Evolutionary conservation across 495 filamentous ascomycete genomes (phyloP).

Genomic region (Penicillium nucicola): DNA sequence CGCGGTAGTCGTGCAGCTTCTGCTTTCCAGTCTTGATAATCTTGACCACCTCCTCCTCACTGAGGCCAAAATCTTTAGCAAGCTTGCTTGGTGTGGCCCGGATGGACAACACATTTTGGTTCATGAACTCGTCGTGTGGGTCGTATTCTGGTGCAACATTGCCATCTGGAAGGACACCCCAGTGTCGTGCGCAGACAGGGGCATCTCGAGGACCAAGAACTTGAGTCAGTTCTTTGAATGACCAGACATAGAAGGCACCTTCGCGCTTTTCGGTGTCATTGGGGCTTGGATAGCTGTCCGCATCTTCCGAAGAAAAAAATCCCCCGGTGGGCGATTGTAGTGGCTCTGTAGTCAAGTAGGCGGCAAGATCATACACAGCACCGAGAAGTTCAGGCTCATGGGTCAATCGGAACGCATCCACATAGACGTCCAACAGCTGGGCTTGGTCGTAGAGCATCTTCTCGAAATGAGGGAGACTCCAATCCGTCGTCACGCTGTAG

Average conservation of each 20-base stretch:
- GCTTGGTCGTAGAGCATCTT: slow-evolving; percentile 98
- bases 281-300: slow-evolving; percentile 75
- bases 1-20: slow-evolving; percentile 70
- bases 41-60: slow-evolving; percentile 65
- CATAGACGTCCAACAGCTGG: slow-evolving; percentile 79
- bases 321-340: slow-evolving; percentile 67
- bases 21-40: slow-evolving; percentile 67
- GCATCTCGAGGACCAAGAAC: slow-evolving; percentile 70
- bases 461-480: slow-evolving; percentile 93
- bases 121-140: slow-evolving; percentile 89
- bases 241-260: slow-evolving; percentile 96
- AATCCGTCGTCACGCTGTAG: slow-evolving; percentile 87
- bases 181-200: slow-evolving; percentile 77
- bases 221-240: slow-evolving; percentile 77
- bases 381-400: slow-evolving; percentile 70
- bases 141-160: slow-evolving; percentile 85
- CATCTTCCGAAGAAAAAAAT: slow-evolving; percentile 88
- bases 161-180: slow-evolving; percentile 80
- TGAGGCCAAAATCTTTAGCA: slow-evolving; percentile 73
- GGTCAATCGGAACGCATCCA: slow-evolving; percentile 80
- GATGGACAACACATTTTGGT: slow-evolving; percentile 62
- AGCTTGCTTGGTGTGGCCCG: slow-evolving; percentile 61
- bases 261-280: slow-evolving; percentile 84
- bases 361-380: slow-evolving; percentile 76
- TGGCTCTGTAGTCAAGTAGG: slow-evolving; percentile 69